These are phyloP conservation scores for Chaetomidium leptoderma DNA, from an alignment of 495 filamentous ascomycete species.

Conservation along the genomic window DNA sequence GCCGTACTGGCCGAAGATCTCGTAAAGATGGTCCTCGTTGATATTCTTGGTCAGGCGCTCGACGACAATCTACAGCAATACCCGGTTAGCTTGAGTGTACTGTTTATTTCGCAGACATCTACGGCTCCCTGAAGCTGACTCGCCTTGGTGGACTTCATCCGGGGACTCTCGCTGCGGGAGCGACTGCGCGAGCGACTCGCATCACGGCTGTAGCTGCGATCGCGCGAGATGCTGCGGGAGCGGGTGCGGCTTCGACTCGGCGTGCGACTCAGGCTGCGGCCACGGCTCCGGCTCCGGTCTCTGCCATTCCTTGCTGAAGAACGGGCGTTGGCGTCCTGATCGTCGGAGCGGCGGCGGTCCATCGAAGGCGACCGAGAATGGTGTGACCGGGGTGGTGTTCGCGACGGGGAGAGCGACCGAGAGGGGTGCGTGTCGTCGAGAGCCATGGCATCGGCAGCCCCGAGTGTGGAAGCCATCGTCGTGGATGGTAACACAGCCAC, in stretches of 20 bases:
- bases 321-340: constrained; percentile 18
- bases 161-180: constrained; percentile 29
- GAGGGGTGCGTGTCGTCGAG: constrained; percentile 12
- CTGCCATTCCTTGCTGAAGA: constrained; percentile 34
- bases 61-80: constrained; percentile 71
- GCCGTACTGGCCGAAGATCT: constrained; percentile 90
- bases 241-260: constrained; percentile 16
- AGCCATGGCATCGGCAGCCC: constrained; percentile 14
- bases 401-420: constrained; percentile 17
- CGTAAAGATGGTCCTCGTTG: constrained; percentile 76
- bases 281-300: constrained; percentile 28
- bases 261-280: constrained; percentile 13
- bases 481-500: constrained; percentile 7
- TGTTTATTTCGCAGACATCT: not conserved
- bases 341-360: constrained; percentile 13
- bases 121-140: not conserved
- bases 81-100: not conserved
- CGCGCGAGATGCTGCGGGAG: constrained; percentile 21
- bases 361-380: constrained; percentile 23
- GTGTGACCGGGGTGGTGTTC: constrained; percentile 20
- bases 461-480: constrained; percentile 22
- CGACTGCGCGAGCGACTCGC: constrained; percentile 30
- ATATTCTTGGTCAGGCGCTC: constrained; percentile 97
- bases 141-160: constrained; percentile 34
- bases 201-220: constrained; percentile 27